Evolutionary conservation across 176 grass and related monocot species (phyloP).

Genomic region (Pharus latifolius): DNA sequence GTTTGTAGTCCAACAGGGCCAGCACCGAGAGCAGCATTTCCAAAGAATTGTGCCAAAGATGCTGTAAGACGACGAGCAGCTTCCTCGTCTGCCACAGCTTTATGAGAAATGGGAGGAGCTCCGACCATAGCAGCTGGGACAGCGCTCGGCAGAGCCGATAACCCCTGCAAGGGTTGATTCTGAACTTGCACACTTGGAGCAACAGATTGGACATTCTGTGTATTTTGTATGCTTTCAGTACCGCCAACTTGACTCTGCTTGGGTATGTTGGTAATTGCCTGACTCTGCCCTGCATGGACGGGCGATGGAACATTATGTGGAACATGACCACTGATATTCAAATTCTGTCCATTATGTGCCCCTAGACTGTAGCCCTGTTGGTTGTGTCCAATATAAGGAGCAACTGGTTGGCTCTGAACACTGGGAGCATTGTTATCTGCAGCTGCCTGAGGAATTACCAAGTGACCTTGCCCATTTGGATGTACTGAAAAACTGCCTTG

Average conservation of each 20-base stretch:
- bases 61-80: constrained; percentile 56
- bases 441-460: constrained; percentile 15
- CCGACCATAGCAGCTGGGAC: constrained; percentile 31
- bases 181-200: constrained; percentile 28
- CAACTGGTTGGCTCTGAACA: constrained; percentile 27
- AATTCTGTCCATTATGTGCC: constrained; percentile 27
- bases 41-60: constrained; percentile 68
- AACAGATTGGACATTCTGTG: constrained; percentile 30
- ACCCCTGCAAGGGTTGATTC: constrained; percentile 23
- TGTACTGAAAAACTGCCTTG: constrained; percentile 32
- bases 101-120: constrained; percentile 40
- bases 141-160: constrained; percentile 18
- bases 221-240: constrained; percentile 22
- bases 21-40: constrained; percentile 32
- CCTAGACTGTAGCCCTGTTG: constrained; percentile 34
- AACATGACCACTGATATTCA: constrained; percentile 30
- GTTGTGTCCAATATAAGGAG: constrained; percentile 34
- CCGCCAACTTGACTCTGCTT: constrained; percentile 19
- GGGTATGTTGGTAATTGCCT: constrained; percentile 11
- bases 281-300: constrained; percentile 28
- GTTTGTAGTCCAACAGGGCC: constrained; percentile 28
- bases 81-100: constrained; percentile 43
- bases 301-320: constrained; percentile 25
- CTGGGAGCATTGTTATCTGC: constrained; percentile 36
- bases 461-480: constrained; percentile 39